Percentiles rank a stretch among this genome's conserved stretches.
Evolutionary conservation across 306 rosid genomes (phyloP).

Genomic region (Bauhinia variegata): DNA sequence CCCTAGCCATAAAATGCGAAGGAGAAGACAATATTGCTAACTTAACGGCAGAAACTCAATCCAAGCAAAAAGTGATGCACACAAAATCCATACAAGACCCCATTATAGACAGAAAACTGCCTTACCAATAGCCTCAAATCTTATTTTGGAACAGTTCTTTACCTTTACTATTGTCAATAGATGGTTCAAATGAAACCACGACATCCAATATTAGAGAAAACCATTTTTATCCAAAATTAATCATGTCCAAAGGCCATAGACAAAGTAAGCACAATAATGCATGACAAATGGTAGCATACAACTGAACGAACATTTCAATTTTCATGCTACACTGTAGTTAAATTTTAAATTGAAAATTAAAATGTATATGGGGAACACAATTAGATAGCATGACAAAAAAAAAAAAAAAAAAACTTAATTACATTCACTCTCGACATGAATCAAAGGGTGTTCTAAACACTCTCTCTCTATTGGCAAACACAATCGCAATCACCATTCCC

Average conservation of each 20-base stretch:
- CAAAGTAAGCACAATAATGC: slow-evolving; percentile 10
- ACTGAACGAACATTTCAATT: not conserved
- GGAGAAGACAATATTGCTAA: not conserved
- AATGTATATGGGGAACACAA: no score
- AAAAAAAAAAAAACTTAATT: no score
- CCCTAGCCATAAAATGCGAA: not conserved
- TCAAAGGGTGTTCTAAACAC: no score
- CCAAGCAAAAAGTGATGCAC: not conserved
- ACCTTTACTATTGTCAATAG: not conserved
- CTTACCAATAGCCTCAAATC: slow-evolving; percentile 3
- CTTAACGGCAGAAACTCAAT: not conserved
- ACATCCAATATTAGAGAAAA: no score
- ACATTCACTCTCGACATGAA: no score
- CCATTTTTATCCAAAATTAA: no score
- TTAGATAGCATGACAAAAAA: no score
- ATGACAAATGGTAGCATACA: not conserved
- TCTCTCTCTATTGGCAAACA: no score
- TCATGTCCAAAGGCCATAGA: not conserved
- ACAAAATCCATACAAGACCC: slow-evolving; percentile 3
- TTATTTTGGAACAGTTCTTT: not conserved
- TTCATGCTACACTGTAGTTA: no score
- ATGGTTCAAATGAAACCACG: slow-evolving; percentile 11
- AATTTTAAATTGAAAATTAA: no score
- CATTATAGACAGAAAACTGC: not conserved
- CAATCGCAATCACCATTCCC: no score